phyloP scores from a whole-genome alignment of 352 stramenopile species.

The Globisporangium uncinulatum region DNA sequence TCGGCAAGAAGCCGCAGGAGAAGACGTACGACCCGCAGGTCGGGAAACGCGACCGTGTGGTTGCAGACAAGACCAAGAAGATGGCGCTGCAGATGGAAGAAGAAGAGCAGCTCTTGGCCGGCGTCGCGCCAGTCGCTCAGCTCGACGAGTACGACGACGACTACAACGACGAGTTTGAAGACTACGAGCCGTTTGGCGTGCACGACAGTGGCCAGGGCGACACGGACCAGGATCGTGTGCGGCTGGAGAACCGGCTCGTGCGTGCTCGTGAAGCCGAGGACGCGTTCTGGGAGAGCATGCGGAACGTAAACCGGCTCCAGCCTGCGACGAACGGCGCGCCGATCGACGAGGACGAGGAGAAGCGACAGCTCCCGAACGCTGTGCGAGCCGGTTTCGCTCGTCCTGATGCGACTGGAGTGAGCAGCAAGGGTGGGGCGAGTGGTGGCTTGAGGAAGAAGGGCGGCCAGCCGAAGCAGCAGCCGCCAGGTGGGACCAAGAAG shows the following conservation, averaged over 20 bases:
- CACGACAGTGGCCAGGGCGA: slow-evolving; percentile 35
- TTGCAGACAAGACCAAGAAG: slow-evolving; percentile 50
- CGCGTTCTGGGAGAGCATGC: slow-evolving; percentile 67
- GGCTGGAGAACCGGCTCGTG: slow-evolving; percentile 44
- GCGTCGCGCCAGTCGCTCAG: slow-evolving; percentile 17
- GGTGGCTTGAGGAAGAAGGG: slow-evolving; percentile 9
- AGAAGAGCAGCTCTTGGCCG: slow-evolving; percentile 29
- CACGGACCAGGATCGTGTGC: slow-evolving; percentile 40
- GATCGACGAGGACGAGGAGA: slow-evolving; percentile 19
- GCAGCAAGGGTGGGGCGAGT: slow-evolving; percentile 11
- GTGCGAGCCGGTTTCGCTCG: not conserved
- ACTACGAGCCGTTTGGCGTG: slow-evolving; percentile 65
- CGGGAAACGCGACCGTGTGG: slow-evolving; percentile 31
- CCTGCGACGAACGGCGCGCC: slow-evolving; percentile 10
- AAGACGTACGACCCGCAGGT: slow-evolving; percentile 59
- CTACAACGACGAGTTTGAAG: slow-evolving; percentile 84
- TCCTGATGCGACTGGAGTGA: not conserved
- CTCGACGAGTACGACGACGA: slow-evolving; percentile 76
- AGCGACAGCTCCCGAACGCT: slow-evolving; percentile 14
- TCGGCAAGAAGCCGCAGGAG: slow-evolving; percentile 58
- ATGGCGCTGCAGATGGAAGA: slow-evolving; percentile 46
- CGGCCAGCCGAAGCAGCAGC: not conserved
- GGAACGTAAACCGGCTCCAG: slow-evolving; percentile 38
- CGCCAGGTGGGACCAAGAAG: not conserved
- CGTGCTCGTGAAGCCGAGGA: slow-evolving; percentile 54